phyloP scores from a whole-genome alignment of 176 grass and related monocot genomes.

The Eragrostis nindensis region DNA sequence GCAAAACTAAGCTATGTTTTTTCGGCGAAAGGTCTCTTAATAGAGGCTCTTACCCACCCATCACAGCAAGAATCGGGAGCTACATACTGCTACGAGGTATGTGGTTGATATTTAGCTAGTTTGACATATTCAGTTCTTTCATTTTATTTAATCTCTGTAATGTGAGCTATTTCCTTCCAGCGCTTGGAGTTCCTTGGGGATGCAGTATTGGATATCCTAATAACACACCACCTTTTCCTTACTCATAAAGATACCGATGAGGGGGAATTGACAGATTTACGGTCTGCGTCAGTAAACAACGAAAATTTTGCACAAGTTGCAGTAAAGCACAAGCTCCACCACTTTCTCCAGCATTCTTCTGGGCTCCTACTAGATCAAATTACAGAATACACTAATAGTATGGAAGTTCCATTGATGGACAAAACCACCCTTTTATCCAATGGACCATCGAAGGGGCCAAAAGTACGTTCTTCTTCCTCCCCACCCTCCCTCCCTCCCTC shows the following conservation, averaged over 20 bases:
- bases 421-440: constrained; percentile 45
- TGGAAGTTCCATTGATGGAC: constrained; percentile 50
- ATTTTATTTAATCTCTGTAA: constrained; percentile 42
- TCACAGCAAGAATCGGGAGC: constrained; percentile 73
- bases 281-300: constrained; percentile 91
- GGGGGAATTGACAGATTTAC: constrained; percentile 87
- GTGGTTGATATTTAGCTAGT: constrained; percentile 26
- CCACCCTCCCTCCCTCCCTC: too few relatives aligned
- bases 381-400: constrained; percentile 63
- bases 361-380: constrained; percentile 65
- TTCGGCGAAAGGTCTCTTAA: constrained; percentile 66
- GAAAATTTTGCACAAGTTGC: constrained; percentile 90
- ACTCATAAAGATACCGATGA: constrained; percentile 70
- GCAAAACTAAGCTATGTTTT: constrained; percentile 74
- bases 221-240: constrained; percentile 76
- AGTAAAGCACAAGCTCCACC: constrained; percentile 75
- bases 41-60: constrained; percentile 84
- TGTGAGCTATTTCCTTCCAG: constrained; percentile 41
- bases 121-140: constrained; percentile 31
- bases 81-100: constrained; percentile 81
- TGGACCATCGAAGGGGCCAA: constrained; percentile 61
- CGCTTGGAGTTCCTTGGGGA: constrained; percentile 95
- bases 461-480: constrained; percentile 53
- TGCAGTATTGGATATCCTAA: constrained; percentile 83
- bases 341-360: constrained; percentile 77